These are phyloP conservation scores for Dictyostelium intermedium DNA, from an alignment of 78 protist genomes.

Conservation along the genomic window DNA sequence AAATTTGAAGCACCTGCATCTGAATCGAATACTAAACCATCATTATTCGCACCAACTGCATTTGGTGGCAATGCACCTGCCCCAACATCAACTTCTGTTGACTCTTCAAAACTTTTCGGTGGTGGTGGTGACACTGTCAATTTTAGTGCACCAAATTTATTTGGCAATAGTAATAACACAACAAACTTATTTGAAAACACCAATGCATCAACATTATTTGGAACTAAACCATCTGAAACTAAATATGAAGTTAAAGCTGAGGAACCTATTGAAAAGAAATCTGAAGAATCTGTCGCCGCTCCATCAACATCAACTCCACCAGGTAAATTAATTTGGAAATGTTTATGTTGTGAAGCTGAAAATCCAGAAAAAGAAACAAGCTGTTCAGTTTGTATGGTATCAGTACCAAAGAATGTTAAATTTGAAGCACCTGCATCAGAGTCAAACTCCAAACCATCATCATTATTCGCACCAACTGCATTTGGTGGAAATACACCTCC, in stretches of 20 bases:
- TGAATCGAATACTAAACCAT: not conserved
- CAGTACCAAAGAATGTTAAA: conserved; percentile 17
- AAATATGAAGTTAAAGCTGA: not conserved
- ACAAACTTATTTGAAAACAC: not conserved
- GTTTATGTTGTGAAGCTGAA: conserved; percentile 44
- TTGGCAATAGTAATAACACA: not conserved
- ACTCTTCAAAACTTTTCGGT: not conserved
- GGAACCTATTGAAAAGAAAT: not conserved
- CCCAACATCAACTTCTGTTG: not conserved
- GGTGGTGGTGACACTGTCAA: not conserved
- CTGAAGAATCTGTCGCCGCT: not conserved
- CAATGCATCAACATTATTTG: not conserved
- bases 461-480: not conserved
- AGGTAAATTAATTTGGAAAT: conserved; percentile 35
- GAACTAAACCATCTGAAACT: not conserved
- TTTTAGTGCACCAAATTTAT: not conserved
- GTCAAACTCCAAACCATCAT: not conserved
- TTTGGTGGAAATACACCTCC: not conserved
- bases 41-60: not conserved
- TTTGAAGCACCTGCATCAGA: not conserved
- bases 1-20: not conserved
- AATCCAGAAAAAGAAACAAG: not conserved
- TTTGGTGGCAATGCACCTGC: not conserved
- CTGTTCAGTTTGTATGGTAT: conserved; percentile 39
- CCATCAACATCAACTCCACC: not conserved